Base-by-base conservation (phyloP, 345 rosid genomes). In the Rhizophora mangle region DNA sequence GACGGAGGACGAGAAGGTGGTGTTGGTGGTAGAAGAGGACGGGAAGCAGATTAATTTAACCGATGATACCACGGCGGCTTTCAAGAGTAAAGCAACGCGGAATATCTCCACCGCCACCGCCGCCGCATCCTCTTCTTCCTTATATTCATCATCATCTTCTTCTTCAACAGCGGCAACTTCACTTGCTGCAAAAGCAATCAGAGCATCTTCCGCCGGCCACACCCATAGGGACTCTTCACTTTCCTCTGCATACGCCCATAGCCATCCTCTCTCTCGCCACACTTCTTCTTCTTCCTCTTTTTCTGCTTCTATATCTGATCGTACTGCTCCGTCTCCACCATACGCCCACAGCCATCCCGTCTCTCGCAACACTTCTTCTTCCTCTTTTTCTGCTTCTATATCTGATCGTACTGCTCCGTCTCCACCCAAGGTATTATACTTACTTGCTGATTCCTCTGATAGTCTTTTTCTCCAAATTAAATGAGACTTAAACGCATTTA, bases 121-220 rank as follows among this genome's bases (percentile, higher is more conserved):
- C 18, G 18, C 49, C 49, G 3, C 16, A 18, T 2, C 18, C 18
- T 43, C 49, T 15, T 43, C 49, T 43, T 15, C 49, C 15, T 15
- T 43, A 5, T 43, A 43, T 43, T 43, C 49, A 43, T 43, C 49
- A 15, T 43, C 49, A 15, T 43, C 49, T 11, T 11, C 19, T 8
- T 22, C 52, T 29, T 32, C 20, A 13, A 52, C 71, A 1, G 22
- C 77, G 43, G 27, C 73, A 3, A 64, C 69, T 18, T 52, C 68
- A 3, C 70, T 72, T 26, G 76, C 77, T 32, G 67, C 81, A 34
- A 77, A 67, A 68, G 81, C 81, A 27, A 77, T 77, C 10, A 52
- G 74, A 43, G 77, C 74, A 3, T 77, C 81, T 56, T 77, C 81
- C 34, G 81, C 80, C 6, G 75, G 77, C n/a, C 63, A 65, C 32